phyloP scores from a whole-genome alignment of 2,329 filamentous ascomycete species.

The Microcyclospora tardicrescens region DNA sequence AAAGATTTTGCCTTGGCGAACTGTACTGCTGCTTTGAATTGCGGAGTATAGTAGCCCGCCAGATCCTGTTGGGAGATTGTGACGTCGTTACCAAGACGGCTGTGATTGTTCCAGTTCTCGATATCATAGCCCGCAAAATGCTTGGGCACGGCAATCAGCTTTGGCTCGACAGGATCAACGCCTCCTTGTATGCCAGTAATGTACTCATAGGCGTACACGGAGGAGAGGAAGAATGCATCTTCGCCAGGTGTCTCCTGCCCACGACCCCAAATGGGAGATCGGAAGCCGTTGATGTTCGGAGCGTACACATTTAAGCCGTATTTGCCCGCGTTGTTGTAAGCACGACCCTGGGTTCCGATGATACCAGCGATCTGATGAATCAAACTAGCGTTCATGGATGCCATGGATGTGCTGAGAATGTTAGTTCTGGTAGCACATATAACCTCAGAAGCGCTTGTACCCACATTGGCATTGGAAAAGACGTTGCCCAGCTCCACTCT shows the following conservation, averaged over 20 bases:
- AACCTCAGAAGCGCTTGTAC: conserved; percentile 1
- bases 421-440: conserved; percentile 5
- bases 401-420: conserved; percentile 22
- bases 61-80: conserved; percentile 44
- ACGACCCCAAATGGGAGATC: conserved; percentile 34
- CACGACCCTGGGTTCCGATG: conserved; percentile 46
- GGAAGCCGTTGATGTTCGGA: conserved; percentile 50
- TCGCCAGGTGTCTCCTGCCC: conserved; percentile 28
- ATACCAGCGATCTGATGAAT: conserved; percentile 43
- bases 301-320: conserved; percentile 45
- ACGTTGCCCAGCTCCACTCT: conserved; percentile 44
- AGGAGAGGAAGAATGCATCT: conserved; percentile 6
- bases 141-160: conserved; percentile 29
- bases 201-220: conserved; percentile 15
- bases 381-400: conserved; percentile 48
- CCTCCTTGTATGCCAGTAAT: conserved; percentile 17
- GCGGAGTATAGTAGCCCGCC: conserved; percentile 51
- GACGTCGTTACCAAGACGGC: conserved; percentile 39
- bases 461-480: conserved; percentile 48
- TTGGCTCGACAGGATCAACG: conserved; percentile 15
- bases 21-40: conserved; percentile 40
- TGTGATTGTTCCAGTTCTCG: conserved; percentile 14
- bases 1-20: conserved; percentile 29
- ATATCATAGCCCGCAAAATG: conserved; percentile 26
- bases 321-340: conserved; percentile 42